phyloP scores from a whole-genome alignment of 257 asterid species.

The Ajuga chamaepitys region DNA sequence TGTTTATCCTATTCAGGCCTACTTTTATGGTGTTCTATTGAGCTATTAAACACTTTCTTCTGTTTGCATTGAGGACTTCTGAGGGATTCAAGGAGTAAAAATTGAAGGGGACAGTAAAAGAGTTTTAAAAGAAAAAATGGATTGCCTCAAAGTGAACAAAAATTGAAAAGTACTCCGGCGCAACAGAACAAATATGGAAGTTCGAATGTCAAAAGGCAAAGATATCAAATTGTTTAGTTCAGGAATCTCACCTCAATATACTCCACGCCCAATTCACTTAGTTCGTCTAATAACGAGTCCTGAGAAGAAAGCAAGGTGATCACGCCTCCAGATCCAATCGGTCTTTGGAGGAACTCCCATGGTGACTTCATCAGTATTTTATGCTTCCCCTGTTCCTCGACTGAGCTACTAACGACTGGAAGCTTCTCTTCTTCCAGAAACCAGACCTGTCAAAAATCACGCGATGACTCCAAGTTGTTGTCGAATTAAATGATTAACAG shows the following conservation, averaged over 20 bases:
- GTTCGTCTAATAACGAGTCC: conserved; percentile 45
- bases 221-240: background rate
- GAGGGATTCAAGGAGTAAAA: too few species aligned
- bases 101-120: too few species aligned
- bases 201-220: background rate
- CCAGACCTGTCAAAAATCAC: conserved; percentile 49
- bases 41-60: too few species aligned
- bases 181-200: too few species aligned
- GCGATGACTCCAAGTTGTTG: background rate
- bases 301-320: conserved; percentile 59
- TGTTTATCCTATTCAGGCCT: too few species aligned
- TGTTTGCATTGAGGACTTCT: too few species aligned
- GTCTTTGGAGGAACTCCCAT: conserved; percentile 79
- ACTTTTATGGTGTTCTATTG: too few species aligned
- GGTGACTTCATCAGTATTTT: conserved; percentile 91
- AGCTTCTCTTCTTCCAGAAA: conserved; percentile 88
- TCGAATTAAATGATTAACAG: background rate
- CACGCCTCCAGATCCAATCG: conserved; percentile 79
- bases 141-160: too few species aligned
- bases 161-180: too few species aligned
- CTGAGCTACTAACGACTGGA: conserved; percentile 53
- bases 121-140: too few species aligned
- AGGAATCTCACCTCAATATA: conserved; percentile 56
- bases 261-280: conserved; percentile 62
- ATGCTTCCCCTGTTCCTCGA: conserved; percentile 40